Conservation (phyloP, 2,329 filamentous ascomycete genomes). For the Diaporthe citriasiana region DNA sequence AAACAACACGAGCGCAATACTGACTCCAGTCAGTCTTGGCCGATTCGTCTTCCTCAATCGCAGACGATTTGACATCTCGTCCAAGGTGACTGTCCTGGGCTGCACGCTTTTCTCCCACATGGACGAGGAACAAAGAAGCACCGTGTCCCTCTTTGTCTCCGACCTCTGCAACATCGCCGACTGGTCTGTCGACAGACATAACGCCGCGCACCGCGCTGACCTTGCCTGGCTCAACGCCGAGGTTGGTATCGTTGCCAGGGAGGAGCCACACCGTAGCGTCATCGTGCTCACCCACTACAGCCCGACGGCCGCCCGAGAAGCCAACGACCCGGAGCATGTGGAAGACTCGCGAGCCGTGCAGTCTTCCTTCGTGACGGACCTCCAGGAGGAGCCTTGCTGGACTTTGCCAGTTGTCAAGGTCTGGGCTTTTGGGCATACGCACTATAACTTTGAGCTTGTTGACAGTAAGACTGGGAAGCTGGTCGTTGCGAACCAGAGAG, state of each 20-base stretch:
- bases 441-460: conserved; percentile 2
- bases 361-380: background rate
- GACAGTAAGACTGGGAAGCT: background rate
- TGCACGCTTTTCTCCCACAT: conserved; percentile 8
- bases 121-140: background rate
- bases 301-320: background rate
- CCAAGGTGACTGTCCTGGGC: background rate
- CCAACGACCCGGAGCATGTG: background rate
- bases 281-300: conserved; percentile 5
- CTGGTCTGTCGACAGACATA: background rate
- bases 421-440: background rate
- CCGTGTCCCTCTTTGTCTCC: background rate
- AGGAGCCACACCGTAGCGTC: background rate
- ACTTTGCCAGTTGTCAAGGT: background rate
- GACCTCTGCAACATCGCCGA: background rate
- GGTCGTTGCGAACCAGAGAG: conserved; percentile 5
- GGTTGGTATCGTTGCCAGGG: background rate
- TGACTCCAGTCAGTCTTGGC: background rate
- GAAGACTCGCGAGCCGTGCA: background rate
- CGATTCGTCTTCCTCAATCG: conserved; percentile 1
- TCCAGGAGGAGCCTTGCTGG: background rate
- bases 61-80: background rate
- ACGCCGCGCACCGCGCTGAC: background rate
- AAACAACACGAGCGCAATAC: background rate
- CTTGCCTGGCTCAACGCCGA: conserved; percentile 11